phyloP scores from a whole-genome alignment of 1,284 basidiomycete genomes.

The Naganishia albida region DNA sequence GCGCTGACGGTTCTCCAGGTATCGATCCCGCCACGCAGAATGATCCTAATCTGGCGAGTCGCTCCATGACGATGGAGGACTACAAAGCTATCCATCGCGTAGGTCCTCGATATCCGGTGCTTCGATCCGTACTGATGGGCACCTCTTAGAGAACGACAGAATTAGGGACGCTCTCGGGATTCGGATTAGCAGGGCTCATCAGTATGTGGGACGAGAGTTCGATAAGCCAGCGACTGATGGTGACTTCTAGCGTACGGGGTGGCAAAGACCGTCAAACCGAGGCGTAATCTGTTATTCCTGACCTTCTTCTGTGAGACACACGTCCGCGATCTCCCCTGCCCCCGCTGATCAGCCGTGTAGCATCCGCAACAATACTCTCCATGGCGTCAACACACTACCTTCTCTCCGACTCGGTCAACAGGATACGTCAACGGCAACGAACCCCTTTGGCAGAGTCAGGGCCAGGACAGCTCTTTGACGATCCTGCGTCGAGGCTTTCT shows the following conservation, averaged over 20 bases:
- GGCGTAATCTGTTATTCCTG: constrained; percentile 29
- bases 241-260: constrained; percentile 15
- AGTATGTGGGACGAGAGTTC: neutral
- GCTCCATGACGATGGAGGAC: constrained; percentile 28
- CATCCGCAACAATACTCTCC: constrained; percentile 25
- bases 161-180: constrained; percentile 25
- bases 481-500: neutral
- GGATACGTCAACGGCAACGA: constrained; percentile 7
- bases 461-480: neutral
- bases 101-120: neutral
- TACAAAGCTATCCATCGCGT: constrained; percentile 21
- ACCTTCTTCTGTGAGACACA: constrained; percentile 26
- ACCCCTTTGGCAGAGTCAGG: neutral
- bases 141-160: constrained; percentile 20
- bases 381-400: constrained; percentile 28
- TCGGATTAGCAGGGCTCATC: constrained; percentile 13
- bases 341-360: neutral
- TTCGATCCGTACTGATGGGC: neutral
- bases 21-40: constrained; percentile 3
- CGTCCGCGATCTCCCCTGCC: neutral
- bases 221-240: neutral
- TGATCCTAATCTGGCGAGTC: constrained; percentile 14
- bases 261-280: constrained; percentile 21
- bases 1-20: neutral
- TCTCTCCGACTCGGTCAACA: constrained; percentile 21